Base-by-base conservation (phyloP, 2,329 filamentous ascomycete species). In the Colletotrichum liaoningense region DNA sequence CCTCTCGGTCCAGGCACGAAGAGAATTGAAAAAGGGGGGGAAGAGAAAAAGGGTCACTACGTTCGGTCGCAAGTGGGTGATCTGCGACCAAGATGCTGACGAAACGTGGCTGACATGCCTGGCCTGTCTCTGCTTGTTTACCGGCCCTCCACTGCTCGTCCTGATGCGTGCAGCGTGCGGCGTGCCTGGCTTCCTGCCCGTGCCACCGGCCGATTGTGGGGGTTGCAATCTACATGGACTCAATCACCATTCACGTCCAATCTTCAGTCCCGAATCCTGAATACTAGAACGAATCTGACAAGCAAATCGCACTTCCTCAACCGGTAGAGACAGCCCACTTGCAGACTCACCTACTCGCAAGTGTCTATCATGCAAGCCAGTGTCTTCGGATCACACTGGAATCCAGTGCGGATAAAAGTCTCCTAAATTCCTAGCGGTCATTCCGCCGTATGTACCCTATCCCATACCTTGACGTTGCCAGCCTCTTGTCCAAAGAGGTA, bases 351-450 rank as follows among this genome's bases (percentile, higher is more conserved):
- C 38, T 42, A 42, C 38, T 42, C 19, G 38, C 38, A 42, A 19
- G 14, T 42, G 49, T 5, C 49, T 24, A 16, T n/a, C 26, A 28
- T 38, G 28, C 38, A 58, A 52, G 55, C 38, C 55, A n/a, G 42
- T n/a, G 26, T 26, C 12, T 38, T 52, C 24, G 11, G 12, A 5
- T 11, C 19, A 22, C 26, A 57, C 38, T 35, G 33, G 11, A 19
- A 49, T n/a, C 26, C 33, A 65, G 46, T 56, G 14, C 30, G 28
- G 55, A 19, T 42, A 30, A 65, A 70, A 70, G 46, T 70, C 67
- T 70, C 60, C 70, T 58, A 62, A 62, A 62, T 62, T 35, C 70
- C 70, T 66, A 65, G 70, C 70, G 60, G 57, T 70, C 67, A 57
- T 60, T 62, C 35, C 55, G 55, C 33, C 60, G 49, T 56, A 14